Conservation (phyloP, 2,329 filamentous ascomycete genomes). For the Penicillium brevicompactum region DNA sequence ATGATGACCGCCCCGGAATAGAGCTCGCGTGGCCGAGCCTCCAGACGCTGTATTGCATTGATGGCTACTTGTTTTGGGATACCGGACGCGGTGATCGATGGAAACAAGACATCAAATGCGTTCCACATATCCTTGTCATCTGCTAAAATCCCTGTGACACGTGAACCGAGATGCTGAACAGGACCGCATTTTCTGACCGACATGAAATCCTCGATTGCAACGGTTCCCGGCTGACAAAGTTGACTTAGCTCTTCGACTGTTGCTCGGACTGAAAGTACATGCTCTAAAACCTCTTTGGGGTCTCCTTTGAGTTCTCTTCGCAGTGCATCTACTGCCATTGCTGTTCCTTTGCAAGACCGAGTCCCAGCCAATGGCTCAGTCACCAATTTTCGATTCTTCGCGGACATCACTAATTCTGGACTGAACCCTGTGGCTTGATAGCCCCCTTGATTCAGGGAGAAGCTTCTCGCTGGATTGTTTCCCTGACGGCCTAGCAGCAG, state of each 20-base stretch:
- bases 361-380: conserved; percentile 21
- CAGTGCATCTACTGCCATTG: conserved; percentile 1
- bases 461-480: conserved; percentile 17
- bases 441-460: conserved; percentile 13
- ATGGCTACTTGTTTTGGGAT: conserved; percentile 12
- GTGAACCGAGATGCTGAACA: conserved; percentile 18
- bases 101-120: conserved; percentile 12
- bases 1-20: conserved; percentile 19
- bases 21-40: conserved; percentile 13
- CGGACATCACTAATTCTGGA: conserved; percentile 18
- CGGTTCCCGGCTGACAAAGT: conserved; percentile 3
- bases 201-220: conserved; percentile 17
- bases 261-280: conserved; percentile 17
- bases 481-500: conserved; percentile 12
- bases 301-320: conserved; percentile 9
- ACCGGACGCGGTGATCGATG: conserved; percentile 17
- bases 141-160: conserved; percentile 9
- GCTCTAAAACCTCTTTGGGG: conserved; percentile 18
- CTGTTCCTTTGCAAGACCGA: neutral
- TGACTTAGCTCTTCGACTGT: conserved; percentile 9
- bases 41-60: conserved; percentile 14
- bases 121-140: conserved; percentile 15
- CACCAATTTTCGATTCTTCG: conserved; percentile 9
- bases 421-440: conserved; percentile 20
- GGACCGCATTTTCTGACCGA: conserved; percentile 8